These are phyloP conservation scores for Coniochaeta ligniaria DNA, from an alignment of 2,329 filamentous ascomycete species.

Conservation along the genomic window DNA sequence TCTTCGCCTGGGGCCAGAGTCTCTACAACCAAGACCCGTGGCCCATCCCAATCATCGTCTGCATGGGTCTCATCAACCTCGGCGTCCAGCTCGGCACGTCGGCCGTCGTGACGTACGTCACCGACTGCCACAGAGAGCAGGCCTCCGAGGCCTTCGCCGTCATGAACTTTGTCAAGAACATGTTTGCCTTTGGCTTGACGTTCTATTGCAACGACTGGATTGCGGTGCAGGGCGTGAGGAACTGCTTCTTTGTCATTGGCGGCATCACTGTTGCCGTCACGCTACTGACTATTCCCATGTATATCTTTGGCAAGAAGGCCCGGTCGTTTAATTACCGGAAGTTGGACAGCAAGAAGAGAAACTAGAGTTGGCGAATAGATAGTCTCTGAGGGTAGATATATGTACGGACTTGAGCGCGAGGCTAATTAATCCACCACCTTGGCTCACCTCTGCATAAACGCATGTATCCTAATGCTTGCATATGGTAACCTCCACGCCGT, in stretches of 20 bases:
- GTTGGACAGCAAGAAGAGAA: background rate
- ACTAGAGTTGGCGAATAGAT: background rate
- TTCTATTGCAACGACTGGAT: conserved; percentile 33
- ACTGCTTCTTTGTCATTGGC: conserved; percentile 28
- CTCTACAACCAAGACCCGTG: conserved; percentile 16
- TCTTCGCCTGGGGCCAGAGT: conserved; percentile 24
- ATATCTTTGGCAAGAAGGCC: conserved; percentile 15
- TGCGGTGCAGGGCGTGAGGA: conserved; percentile 24
- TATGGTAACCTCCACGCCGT: no score
- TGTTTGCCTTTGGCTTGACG: conserved; percentile 29
- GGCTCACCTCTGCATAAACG: background rate
- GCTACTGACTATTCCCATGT: conserved; percentile 24
- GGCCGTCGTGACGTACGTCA: conserved; percentile 27
- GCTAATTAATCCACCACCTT: background rate
- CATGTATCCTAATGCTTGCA: no score
- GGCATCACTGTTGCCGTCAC: conserved; percentile 23
- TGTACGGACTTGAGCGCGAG: background rate
- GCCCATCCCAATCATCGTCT: conserved; percentile 23
- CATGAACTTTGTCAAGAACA: conserved; percentile 31
- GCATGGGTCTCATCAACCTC: conserved; percentile 22
- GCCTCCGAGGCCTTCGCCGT: conserved; percentile 28
- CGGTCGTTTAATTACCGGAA: conserved; percentile 7
- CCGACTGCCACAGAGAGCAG: conserved; percentile 28
- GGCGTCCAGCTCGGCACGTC: conserved; percentile 29
- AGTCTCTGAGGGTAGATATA: background rate